Evolutionary conservation across 208 protist species (phyloP).

Genomic region (Trypanosoma melophagium): DNA sequence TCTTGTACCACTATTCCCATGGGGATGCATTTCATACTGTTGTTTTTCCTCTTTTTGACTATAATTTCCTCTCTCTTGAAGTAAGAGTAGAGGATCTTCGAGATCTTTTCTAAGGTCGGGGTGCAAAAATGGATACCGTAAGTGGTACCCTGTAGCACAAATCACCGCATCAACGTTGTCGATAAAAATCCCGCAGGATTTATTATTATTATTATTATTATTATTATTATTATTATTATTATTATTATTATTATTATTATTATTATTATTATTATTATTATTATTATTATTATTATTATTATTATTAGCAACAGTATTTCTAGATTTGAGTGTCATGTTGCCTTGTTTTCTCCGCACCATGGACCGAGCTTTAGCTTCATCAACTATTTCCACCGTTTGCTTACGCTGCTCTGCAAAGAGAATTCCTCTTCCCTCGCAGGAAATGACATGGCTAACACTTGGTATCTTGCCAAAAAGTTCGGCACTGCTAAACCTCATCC

Average conservation of each 20-base stretch:
- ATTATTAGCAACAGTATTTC: not conserved
- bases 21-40: not conserved
- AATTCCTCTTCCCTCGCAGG: conserved; percentile 48
- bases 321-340: not conserved
- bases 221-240: not conserved
- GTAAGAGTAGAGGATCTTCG: conserved; percentile 38
- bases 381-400: conserved; percentile 35
- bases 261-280: not conserved
- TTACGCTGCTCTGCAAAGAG: conserved; percentile 33
- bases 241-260: not conserved
- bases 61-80: not conserved
- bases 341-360: not conserved
- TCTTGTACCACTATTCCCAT: not conserved
- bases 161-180: conserved; percentile 79
- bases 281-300: not conserved
- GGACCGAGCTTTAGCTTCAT: conserved; percentile 27
- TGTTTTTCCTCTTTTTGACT: not conserved
- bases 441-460: conserved; percentile 42
- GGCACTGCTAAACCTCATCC: conserved; percentile 50
- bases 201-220: not conserved
- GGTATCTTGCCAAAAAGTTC: conserved; percentile 32
- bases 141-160: conserved; percentile 75
- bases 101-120: conserved; percentile 51
- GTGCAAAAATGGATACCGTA: conserved; percentile 80
- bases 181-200: conserved; percentile 42